Evolutionary conservation across 768 basidiomycete species (phyloP).

Genomic region (Cystobasidium tubakii): DNA sequence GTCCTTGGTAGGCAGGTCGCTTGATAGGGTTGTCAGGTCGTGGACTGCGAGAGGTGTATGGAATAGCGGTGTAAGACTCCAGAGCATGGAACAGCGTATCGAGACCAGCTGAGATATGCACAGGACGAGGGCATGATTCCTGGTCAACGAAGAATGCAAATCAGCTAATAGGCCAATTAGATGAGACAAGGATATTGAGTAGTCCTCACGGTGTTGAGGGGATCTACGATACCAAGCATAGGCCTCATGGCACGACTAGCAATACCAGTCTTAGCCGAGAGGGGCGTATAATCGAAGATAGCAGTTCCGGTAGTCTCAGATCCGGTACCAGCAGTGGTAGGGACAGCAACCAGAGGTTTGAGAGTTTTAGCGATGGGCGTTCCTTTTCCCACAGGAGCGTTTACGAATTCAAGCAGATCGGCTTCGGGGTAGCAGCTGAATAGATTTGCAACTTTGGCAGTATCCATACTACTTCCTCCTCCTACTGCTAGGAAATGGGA

Average conservation of each 20-base stretch:
- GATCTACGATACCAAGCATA: constrained; percentile 75
- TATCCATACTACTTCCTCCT: constrained; percentile 82
- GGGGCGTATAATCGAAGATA: constrained; percentile 80
- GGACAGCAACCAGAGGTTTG: constrained; percentile 65
- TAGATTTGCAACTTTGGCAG: constrained; percentile 90
- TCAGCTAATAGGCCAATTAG: background rate
- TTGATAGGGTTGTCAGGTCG: constrained; percentile 83
- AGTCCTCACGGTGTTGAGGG: constrained; percentile 82
- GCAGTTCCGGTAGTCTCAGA: constrained; percentile 86
- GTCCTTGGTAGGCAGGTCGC: constrained; percentile 86
- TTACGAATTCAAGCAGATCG: constrained; percentile 86
- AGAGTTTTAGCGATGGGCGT: constrained; percentile 59
- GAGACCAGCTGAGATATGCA: constrained; percentile 89
- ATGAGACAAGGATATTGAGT: too few species aligned
- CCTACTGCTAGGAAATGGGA: constrained; percentile 64
- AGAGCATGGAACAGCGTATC: constrained; percentile 94
- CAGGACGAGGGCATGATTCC: constrained; percentile 67
- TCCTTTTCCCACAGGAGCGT: constrained; percentile 90
- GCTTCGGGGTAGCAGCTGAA: constrained; percentile 87
- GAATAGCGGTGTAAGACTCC: constrained; percentile 90
- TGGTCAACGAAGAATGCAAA: background rate
- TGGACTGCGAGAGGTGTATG: constrained; percentile 84
- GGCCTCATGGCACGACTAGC: constrained; percentile 87
- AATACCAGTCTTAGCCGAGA: constrained; percentile 94
- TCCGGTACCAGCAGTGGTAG: constrained; percentile 77